Evolutionary conservation across 352 stramenopile genomes (phyloP), one percentile per base, ranked within the genome.

Genomic region (Pythium scleroteichum): DNA sequence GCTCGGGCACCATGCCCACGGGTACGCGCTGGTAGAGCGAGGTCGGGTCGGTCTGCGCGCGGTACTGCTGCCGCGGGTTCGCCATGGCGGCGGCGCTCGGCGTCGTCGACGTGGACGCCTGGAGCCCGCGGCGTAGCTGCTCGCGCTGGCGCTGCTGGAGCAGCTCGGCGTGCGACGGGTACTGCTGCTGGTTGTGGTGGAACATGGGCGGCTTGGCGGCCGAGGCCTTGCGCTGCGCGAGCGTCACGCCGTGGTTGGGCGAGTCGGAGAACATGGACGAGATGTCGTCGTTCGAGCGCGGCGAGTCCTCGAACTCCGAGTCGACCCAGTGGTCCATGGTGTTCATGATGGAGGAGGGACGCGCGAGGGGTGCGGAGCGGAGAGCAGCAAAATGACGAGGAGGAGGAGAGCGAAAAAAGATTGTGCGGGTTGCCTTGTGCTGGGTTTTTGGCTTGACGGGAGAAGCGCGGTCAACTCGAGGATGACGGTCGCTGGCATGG

Each of bases 261-360:
- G 76, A 89, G 51, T 81, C 76, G 64, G 68, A 84, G 64, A 92
- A 92, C 79, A 92, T 87, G 66, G 69, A 74, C 66, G 70, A 71
- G 53, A 90, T 88, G 67, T 82, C 79, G 45, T 86, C 75, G 49
- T 80, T 74, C 8, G 70, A 84, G 57, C 69, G 68, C 38, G 80
- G 83, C 29, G 72, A 86, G 63, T 92, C 83, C 61, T 91, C 83
- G 22, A 89, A 66, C 64, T 92, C 83, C 57, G 78, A 89, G 62
- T 92, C 83, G 26, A 80, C 69, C 76, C 78, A 90, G 42, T 88
- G 73, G 39, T 85, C 74, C 54, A 53, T 62, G 41, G 49, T 49
- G 61, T 62, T 68, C 53, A 62, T 62, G 24, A 41, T 53, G 22
- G 14, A 17, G 3, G 9, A 17, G 2, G 19, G 48, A 45, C 12